These are phyloP conservation scores for Leccinum truebloodii DNA, from an alignment of 768 basidiomycete genomes.

Conservation along the genomic window DNA sequence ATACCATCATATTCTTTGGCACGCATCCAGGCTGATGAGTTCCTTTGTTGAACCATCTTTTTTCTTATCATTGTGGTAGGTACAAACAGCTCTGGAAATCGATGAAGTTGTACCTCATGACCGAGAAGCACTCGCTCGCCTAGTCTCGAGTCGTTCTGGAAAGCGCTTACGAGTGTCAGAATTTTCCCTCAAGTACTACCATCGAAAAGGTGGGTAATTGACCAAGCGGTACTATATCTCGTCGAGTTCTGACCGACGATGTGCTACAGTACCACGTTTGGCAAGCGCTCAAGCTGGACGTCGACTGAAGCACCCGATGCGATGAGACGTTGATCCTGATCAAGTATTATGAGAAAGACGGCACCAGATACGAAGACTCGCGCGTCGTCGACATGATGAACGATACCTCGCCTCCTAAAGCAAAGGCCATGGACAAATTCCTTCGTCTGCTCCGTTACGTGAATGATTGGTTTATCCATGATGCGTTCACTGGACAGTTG, in stretches of 20 bases:
- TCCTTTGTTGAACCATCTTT: too few species aligned
- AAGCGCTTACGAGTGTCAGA: too few species aligned
- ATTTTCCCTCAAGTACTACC: slow-evolving; percentile 14
- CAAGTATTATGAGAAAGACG: slow-evolving; percentile 56
- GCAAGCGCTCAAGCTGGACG: slow-evolving; percentile 46
- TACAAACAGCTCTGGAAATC: too few species aligned
- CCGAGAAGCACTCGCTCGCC: too few species aligned
- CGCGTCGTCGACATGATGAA: slow-evolving; percentile 53
- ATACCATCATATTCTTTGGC: too few species aligned
- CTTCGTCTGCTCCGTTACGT: slow-evolving; percentile 49
- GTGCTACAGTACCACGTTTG: slow-evolving; percentile 47
- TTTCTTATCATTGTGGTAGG: too few species aligned
- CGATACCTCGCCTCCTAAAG: slow-evolving; percentile 42
- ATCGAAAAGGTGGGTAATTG: slow-evolving; percentile 47
- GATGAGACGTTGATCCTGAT: slow-evolving; percentile 52
- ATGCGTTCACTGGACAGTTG: slow-evolving; percentile 23
- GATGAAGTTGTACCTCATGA: too few species aligned
- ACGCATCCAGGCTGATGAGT: too few species aligned
- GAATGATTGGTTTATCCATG: slow-evolving; percentile 40
- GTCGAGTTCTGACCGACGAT: not conserved
- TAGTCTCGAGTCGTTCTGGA: too few species aligned
- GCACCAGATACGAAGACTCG: slow-evolving; percentile 48
- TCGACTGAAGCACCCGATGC: slow-evolving; percentile 48
- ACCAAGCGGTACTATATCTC: not conserved
- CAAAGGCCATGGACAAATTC: slow-evolving; percentile 51